A percentile compares a stretch with the other conserved stretches of the same genome.
Conservation (phyloP, 768 basidiomycete genomes). For the Inosperma sp. region DNA sequence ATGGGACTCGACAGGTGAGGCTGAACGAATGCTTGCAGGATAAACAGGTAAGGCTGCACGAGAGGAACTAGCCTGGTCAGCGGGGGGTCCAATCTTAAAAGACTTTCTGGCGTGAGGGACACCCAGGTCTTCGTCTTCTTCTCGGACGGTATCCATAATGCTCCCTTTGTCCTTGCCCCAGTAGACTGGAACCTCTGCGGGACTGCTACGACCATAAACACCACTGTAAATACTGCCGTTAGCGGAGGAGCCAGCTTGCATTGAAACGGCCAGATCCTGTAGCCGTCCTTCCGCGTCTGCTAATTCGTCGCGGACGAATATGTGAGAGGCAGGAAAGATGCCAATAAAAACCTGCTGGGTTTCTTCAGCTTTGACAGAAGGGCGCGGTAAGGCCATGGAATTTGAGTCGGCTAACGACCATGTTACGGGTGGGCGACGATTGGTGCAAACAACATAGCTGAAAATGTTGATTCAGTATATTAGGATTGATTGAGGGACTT, state of each 20-base stretch:
- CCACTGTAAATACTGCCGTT: slow-evolving; percentile 27
- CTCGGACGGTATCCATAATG: slow-evolving; percentile 53
- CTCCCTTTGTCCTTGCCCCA: slow-evolving; percentile 44
- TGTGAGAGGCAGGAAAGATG: slow-evolving; percentile 88
- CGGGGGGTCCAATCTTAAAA: slow-evolving; percentile 68
- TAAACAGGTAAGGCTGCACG: slow-evolving; percentile 71
- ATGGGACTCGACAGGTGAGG: slow-evolving; percentile 60
- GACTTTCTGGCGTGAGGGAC: slow-evolving; percentile 46
- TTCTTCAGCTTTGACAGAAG: slow-evolving; percentile 62
- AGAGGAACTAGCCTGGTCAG: slow-evolving; percentile 69
- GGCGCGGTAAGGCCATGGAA: slow-evolving; percentile 38
- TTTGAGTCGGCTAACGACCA: slow-evolving; percentile 63
- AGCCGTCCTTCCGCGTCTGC: slow-evolving; percentile 85
- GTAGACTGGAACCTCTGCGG: slow-evolving; percentile 43
- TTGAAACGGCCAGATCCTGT: slow-evolving; percentile 63
- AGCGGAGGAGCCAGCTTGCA: slow-evolving; percentile 34
- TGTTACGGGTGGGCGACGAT: slow-evolving; percentile 64
- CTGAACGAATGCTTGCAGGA: slow-evolving; percentile 69
- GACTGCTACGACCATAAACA: slow-evolving; percentile 36
- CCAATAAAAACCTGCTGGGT: slow-evolving; percentile 88
- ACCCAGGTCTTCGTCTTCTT: slow-evolving; percentile 57
- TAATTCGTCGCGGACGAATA: slow-evolving; percentile 80
- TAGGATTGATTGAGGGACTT: slow-evolving; percentile 10
- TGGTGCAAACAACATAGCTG: slow-evolving; percentile 85
- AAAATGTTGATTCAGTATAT: slow-evolving; percentile 6